phyloP scores from a whole-genome alignment of 169 alveolate genomes.

The Cryptosporidium andersoni region DNA sequence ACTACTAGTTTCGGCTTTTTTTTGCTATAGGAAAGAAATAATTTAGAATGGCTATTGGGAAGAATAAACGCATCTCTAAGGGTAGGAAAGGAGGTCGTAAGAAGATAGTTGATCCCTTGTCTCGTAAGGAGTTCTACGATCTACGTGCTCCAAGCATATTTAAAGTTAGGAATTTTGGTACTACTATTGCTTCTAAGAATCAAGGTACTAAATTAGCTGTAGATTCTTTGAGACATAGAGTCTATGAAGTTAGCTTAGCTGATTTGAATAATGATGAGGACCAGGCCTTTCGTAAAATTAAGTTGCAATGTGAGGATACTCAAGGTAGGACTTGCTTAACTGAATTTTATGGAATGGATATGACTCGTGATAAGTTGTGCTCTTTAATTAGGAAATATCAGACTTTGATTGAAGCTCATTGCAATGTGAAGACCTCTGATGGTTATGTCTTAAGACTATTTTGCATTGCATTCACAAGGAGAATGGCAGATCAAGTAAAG shows the following conservation, averaged over 20 bases:
- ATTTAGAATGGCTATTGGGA: slow-evolving; percentile 92
- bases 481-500: slow-evolving; percentile 92
- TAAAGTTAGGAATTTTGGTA: slow-evolving; percentile 91
- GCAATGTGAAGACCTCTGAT: slow-evolving; percentile 96
- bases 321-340: slow-evolving; percentile 94
- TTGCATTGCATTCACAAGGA: slow-evolving; percentile 96
- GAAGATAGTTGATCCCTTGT: slow-evolving; percentile 95
- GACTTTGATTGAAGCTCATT: slow-evolving; percentile 95
- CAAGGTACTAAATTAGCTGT: slow-evolving; percentile 94
- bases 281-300: slow-evolving; percentile 94
- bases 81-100: slow-evolving; percentile 96
- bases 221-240: slow-evolving; percentile 93
- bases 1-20: too few relatives aligned
- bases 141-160: slow-evolving; percentile 94
- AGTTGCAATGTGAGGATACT: slow-evolving; percentile 93
- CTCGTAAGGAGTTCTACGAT: slow-evolving; percentile 96
- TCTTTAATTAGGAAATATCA: slow-evolving; percentile 96
- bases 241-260: slow-evolving; percentile 94
- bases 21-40: too few relatives aligned
- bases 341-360: slow-evolving; percentile 95
- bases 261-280: slow-evolving; percentile 94
- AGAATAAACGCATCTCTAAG: slow-evolving; percentile 94
- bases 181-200: slow-evolving; percentile 93
- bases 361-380: slow-evolving; percentile 96
- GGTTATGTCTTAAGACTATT: slow-evolving; percentile 95